Evolutionary conservation across 805 yeast species (phyloP).

Genomic region (Wickerhamomyces ciferrii): DNA sequence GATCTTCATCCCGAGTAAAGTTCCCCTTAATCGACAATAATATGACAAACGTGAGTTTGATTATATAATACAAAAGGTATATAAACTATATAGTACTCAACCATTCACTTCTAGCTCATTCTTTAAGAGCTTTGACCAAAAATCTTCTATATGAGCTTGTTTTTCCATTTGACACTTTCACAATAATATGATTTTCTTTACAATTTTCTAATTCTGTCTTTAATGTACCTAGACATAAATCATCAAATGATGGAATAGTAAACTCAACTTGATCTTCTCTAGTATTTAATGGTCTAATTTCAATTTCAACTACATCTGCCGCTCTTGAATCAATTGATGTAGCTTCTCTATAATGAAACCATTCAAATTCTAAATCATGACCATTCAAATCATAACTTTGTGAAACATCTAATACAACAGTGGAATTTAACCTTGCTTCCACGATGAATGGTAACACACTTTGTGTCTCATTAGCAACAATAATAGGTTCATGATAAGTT

Average conservation of each 20-base stretch:
- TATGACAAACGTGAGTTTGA: too few relatives aligned
- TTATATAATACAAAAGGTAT: too few relatives aligned
- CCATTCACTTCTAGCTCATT: too few relatives aligned
- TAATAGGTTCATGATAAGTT: slow-evolving; percentile 21
- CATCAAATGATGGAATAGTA: slow-evolving; percentile 8
- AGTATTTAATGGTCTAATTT: slow-evolving; percentile 5
- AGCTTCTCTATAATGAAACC: slow-evolving; percentile 23
- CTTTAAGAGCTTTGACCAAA: slow-evolving; percentile 4
- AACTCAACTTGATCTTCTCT: slow-evolving; percentile 12
- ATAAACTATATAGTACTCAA: too few relatives aligned
- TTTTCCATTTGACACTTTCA: slow-evolving; percentile 14
- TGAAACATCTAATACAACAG: slow-evolving; percentile 19
- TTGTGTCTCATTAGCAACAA: slow-evolving; percentile 17
- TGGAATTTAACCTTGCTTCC: slow-evolving; percentile 9
- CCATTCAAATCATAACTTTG: slow-evolving; percentile 21
- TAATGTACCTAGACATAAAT: slow-evolving; percentile 8
- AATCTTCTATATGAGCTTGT: slow-evolving; percentile 12
- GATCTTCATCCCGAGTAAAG: too few relatives aligned
- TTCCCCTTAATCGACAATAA: too few relatives aligned
- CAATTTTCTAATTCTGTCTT: slow-evolving; percentile 6
- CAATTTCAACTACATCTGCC: slow-evolving; percentile 16
- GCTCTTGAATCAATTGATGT: slow-evolving; percentile 19
- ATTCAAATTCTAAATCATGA: slow-evolving; percentile 13
- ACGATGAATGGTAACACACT: slow-evolving; percentile 16
- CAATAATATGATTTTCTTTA: slow-evolving; percentile 18